Evolutionary conservation across 768 basidiomycete genomes (phyloP).

Genomic region (Butyriboletus loyo): DNA sequence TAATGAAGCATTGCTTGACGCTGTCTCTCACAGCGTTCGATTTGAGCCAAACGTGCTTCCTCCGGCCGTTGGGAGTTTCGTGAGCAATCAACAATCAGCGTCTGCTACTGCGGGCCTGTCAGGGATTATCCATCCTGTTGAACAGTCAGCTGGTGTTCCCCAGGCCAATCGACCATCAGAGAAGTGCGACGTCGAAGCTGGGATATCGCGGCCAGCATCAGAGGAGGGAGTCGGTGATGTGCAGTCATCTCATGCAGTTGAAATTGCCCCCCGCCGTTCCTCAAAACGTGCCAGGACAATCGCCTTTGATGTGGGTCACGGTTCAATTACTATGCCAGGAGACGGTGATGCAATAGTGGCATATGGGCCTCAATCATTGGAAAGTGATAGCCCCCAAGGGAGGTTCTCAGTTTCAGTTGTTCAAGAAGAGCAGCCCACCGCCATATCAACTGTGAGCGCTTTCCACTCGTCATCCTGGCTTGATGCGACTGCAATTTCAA

Average conservation of each 20-base stretch:
- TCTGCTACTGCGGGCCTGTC: not conserved
- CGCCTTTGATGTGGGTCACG: not conserved
- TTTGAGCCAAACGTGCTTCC: not conserved
- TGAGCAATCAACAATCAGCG: not conserved
- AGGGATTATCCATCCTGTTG: not conserved
- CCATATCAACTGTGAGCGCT: slow-evolving; percentile 2
- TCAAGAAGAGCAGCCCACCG: not conserved
- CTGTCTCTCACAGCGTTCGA: not conserved
- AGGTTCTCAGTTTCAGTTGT: not conserved
- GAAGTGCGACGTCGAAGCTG: not conserved
- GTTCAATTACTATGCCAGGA: not conserved
- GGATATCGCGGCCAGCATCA: not conserved
- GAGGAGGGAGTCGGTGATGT: not conserved
- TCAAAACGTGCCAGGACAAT: slow-evolving; percentile 3
- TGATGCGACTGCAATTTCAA: not conserved
- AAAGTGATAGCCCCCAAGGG: not conserved
- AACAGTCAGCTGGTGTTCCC: not conserved
- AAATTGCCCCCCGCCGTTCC: not conserved
- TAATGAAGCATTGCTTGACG: not conserved
- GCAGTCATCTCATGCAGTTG: not conserved
- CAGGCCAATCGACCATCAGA: not conserved
- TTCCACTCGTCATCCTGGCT: not conserved
- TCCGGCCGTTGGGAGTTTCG: not conserved
- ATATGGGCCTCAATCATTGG: not conserved
- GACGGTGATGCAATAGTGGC: not conserved